Percentiles rank a stretch among this genome's conserved stretches.
These are phyloP conservation scores for Globisporangium lucens DNA, from an alignment of 352 stramenopile genomes.

Conservation along the genomic window DNA sequence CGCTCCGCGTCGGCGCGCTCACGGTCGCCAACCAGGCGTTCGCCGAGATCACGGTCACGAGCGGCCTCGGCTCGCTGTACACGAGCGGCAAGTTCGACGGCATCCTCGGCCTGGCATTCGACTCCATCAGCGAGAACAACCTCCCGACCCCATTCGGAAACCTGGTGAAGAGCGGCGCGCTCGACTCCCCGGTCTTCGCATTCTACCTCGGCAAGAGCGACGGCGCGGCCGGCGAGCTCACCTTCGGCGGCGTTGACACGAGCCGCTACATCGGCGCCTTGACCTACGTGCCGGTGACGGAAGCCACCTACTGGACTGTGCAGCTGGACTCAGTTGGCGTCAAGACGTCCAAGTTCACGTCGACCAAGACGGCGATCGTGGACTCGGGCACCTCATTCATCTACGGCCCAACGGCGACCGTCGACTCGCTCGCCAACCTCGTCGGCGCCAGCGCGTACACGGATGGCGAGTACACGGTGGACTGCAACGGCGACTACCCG, in stretches of 20 bases:
- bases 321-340: constrained; percentile 69
- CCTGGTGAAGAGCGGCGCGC: constrained; percentile 83
- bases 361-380: constrained; percentile 84
- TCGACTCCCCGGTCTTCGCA: constrained; percentile 92
- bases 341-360: constrained; percentile 23
- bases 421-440: constrained; percentile 79
- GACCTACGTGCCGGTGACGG: constrained; percentile 82
- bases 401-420: constrained; percentile 87
- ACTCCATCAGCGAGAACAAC: constrained; percentile 91
- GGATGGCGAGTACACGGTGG: constrained; percentile 41
- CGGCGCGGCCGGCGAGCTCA: constrained; percentile 73
- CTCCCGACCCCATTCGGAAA: constrained; percentile 93
- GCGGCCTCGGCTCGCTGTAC: constrained; percentile 93
- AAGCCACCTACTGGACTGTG: constrained; percentile 69
- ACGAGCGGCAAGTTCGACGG: constrained; percentile 97
- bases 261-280: constrained; percentile 94
- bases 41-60: constrained; percentile 95
- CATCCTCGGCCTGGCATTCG: constrained; percentile 96
- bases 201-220: constrained; percentile 92
- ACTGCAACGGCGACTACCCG: constrained; percentile 34
- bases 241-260: constrained; percentile 79
- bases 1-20: too few species aligned
- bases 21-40: constrained; percentile 83
- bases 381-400: constrained; percentile 96
- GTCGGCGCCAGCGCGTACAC: constrained; percentile 92